Base-by-base conservation (phyloP, 306 rosid genomes). In the Quercus berberidifolia region DNA sequence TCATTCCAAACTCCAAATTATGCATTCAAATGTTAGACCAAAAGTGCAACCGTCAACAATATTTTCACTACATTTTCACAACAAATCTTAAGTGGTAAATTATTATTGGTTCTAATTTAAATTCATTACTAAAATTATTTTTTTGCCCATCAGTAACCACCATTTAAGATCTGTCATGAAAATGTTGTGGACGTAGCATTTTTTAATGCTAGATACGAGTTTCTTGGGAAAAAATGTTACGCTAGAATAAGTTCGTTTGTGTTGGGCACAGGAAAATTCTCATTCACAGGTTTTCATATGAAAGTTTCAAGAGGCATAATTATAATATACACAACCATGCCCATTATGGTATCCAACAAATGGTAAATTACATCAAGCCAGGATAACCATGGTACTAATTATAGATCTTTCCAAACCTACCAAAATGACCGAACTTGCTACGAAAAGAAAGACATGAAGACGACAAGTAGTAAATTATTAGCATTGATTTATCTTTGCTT, bases 161-260 rank as follows among this genome's bases (percentile, higher is more conserved):
- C 3, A 41, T 1, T 41, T 41, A 38, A 38, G 11, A 38, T 38
- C 2, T 38, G 3, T 38, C 0, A 0, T 38, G 46, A 38, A 38
- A 38, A 38, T 38, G 0, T 38, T 38, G 3, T 38, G 1, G 1
- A 7, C 0, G 3, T 8, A 7, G 0, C 1, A 38, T 38, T 38
- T 38, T 38, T 38, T 8, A 38, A 38, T 8, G 3, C 3, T 38
- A 41, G 11, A 41, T 41, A 41, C 0, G 0, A 41, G 46, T 41
- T 41, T 41, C 3, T 41, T 0, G 62, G 23, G 21, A 56, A 18
- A n/a, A 56, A n/a, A 6, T 56, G 12, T n/a, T 5, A 18, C 62
- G n/a, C 62, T 7, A 4, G 20, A 56, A n/a, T 18, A 56, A 56
- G 3, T 56, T 56, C 25, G 9, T n/a, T n/a, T 56, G 3, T 56